A percentile compares a stretch with the other conserved stretches of the same genome.
Conservation (phyloP, 2,329 filamentous ascomycete species). For the Falciphora oryzae region DNA sequence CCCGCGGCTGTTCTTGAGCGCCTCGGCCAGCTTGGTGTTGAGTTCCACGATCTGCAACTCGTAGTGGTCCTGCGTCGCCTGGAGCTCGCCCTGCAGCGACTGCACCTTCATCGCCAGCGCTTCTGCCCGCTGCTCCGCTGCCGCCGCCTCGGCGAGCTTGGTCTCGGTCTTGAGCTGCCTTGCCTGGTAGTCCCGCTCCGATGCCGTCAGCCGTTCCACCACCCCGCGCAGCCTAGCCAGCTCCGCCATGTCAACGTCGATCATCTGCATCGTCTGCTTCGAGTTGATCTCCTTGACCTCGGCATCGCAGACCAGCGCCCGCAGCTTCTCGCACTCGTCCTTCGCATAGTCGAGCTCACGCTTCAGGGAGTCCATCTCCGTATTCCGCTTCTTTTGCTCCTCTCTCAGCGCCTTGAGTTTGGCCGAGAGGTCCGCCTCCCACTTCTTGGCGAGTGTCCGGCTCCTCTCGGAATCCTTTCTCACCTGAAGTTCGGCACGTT, state of each 20-base stretch:
- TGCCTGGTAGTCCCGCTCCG: slow-evolving; percentile 58
- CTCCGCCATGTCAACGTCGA: slow-evolving; percentile 56
- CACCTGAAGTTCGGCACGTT: slow-evolving; percentile 62
- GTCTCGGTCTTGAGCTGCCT: slow-evolving; percentile 54
- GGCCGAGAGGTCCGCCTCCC: slow-evolving; percentile 64
- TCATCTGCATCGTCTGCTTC: slow-evolving; percentile 57
- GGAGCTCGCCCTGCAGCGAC: slow-evolving; percentile 42
- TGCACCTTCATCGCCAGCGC: slow-evolving; percentile 52
- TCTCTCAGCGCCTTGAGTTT: slow-evolving; percentile 63
- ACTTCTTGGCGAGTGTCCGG: slow-evolving; percentile 68
- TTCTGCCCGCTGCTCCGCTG: slow-evolving; percentile 53
- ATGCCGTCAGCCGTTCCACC: slow-evolving; percentile 53
- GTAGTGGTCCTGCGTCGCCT: slow-evolving; percentile 37
- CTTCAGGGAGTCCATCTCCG: slow-evolving; percentile 50
- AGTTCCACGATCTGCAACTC: slow-evolving; percentile 43
- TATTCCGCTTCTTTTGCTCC: slow-evolving; percentile 60
- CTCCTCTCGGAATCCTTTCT: slow-evolving; percentile 68
- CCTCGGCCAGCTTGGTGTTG: slow-evolving; percentile 38
- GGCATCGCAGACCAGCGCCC: slow-evolving; percentile 58
- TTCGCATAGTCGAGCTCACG: slow-evolving; percentile 52
- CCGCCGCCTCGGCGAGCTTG: slow-evolving; percentile 51
- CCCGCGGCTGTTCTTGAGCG: slow-evolving; percentile 18
- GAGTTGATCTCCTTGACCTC: slow-evolving; percentile 63
- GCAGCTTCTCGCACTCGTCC: slow-evolving; percentile 58
- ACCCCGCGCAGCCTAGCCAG: slow-evolving; percentile 54